These are phyloP conservation scores for Pseudotulostoma volvatum DNA, from an alignment of 495 filamentous ascomycete species.

Conservation along the genomic window DNA sequence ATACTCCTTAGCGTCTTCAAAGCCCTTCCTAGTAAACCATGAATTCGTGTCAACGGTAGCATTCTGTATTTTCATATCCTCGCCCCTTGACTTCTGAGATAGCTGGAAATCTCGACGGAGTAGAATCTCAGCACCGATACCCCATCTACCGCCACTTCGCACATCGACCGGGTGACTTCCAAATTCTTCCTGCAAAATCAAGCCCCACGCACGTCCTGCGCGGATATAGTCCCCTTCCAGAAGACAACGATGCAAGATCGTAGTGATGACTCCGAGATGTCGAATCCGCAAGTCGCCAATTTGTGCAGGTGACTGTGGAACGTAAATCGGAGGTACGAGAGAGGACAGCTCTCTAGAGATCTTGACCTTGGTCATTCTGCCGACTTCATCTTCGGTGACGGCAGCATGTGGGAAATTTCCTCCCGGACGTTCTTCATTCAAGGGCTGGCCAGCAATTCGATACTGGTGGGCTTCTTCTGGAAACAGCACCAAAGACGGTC, in stretches of 20 bases:
- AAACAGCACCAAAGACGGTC: conserved; percentile 19
- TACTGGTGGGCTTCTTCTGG: conserved; percentile 34
- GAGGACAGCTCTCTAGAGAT: conserved; percentile 13
- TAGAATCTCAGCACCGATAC: conserved; percentile 53
- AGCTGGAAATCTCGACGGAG: conserved; percentile 27
- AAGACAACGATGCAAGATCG: conserved; percentile 45
- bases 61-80: not conserved
- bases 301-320: conserved; percentile 20
- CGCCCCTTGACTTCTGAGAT: conserved; percentile 4
- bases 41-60: conserved; percentile 1
- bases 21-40: conserved; percentile 33
- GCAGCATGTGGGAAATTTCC: conserved; percentile 28
- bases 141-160: conserved; percentile 41
- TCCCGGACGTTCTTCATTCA: conserved; percentile 27
- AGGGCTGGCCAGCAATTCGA: conserved; percentile 27
- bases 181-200: conserved; percentile 42
- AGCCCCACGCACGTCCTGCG: conserved; percentile 46
- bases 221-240: conserved; percentile 43
- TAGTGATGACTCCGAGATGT: conserved; percentile 43
- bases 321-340: conserved; percentile 19
- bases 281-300: conserved; percentile 30
- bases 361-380: conserved; percentile 5
- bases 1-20: conserved; percentile 42
- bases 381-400: conserved; percentile 4
- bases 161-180: conserved; percentile 37